Evolutionary conservation across 495 filamentous ascomycete species (phyloP), one percentile per base, ranked within the genome.

Genomic region (Podospora pseudopauciseta): DNA sequence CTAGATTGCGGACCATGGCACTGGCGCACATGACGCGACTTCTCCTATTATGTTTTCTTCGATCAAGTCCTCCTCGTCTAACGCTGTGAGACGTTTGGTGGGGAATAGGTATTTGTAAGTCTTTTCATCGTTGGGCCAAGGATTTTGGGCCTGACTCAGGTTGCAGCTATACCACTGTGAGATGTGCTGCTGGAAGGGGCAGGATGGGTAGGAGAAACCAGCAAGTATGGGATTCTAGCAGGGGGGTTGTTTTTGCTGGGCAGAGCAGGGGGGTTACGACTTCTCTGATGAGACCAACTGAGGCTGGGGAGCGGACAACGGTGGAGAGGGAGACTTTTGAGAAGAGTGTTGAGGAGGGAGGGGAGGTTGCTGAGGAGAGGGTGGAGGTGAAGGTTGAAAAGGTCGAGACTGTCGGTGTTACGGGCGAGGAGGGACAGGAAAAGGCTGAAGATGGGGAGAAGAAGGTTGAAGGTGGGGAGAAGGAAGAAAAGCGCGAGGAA

Each of bases 221-320:
- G 65, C 71, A 77, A 28, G 27, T 78, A 65, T 84, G 82, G 82
- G 74, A 80, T 65, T 72, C 75, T 15, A 70, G 73, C 53, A 77
- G 75, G 11, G 81, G 81, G 9, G 78, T 84, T 60, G 77, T 78
- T 0, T 83, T 82, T 66, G 64, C 70, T 15, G 59, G 68, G 26
- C 70, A 67, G 44, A 68, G 9, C 44, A 71, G 66, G 26, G 34
- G 63, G 39, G 1, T 13, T 49, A 13, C 39, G 39, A 49, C 39
- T 49, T 49, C 39, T 49, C 9, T 11, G 15, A 16, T 49, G 39
- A 49, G 39, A 16, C 15, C 9, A 11, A 11, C 15, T 11, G 56
- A 58, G 56, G 56, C 56, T 20, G 56, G 18, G 56, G 23, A 18
- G 59, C 30, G 7, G 59, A 18, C 16, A 1, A 18, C 6, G 23